A percentile compares a stretch with the other conserved stretches of the same genome.
These are phyloP conservation scores for Mycena chlorophos DNA, from an alignment of 768 basidiomycete species.

Conservation along the genomic window DNA sequence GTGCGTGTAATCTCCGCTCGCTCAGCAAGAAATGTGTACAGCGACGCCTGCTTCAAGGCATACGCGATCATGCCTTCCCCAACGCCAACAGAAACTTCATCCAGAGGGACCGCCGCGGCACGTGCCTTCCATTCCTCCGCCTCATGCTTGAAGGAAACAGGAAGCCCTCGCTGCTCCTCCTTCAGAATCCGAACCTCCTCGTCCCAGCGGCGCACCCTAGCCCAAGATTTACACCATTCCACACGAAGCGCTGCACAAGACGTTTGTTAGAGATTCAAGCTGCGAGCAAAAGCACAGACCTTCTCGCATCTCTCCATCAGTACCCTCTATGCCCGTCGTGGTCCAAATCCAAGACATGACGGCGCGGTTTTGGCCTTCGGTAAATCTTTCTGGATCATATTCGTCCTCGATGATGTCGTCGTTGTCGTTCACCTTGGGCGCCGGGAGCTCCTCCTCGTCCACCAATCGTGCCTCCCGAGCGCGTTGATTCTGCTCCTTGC, in stretches of 20 bases:
- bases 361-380: not conserved
- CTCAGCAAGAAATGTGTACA: not conserved
- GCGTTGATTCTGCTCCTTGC: not conserved
- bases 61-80: not conserved
- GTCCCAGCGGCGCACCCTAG: not conserved
- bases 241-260: constrained; percentile 1
- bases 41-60: not conserved
- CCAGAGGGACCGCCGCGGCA: not conserved
- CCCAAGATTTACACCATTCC: constrained; percentile 11
- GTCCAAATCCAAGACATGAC: not conserved
- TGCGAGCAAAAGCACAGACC: not conserved
- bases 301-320: not conserved
- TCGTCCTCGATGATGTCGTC: not conserved
- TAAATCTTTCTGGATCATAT: not conserved
- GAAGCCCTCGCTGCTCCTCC: constrained; percentile 1
- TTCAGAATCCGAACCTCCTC: constrained; percentile 14
- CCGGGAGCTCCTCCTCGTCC: not conserved
- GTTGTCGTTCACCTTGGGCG: not conserved
- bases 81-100: not conserved
- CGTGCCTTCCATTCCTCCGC: constrained; percentile 4
- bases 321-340: not conserved
- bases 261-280: not conserved
- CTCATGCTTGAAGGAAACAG: constrained; percentile 3
- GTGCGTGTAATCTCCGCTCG: not conserved
- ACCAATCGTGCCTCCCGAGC: not conserved